Conservation (phyloP, 2,329 filamentous ascomycete species). For the Akanthomyces uredinophilus region DNA sequence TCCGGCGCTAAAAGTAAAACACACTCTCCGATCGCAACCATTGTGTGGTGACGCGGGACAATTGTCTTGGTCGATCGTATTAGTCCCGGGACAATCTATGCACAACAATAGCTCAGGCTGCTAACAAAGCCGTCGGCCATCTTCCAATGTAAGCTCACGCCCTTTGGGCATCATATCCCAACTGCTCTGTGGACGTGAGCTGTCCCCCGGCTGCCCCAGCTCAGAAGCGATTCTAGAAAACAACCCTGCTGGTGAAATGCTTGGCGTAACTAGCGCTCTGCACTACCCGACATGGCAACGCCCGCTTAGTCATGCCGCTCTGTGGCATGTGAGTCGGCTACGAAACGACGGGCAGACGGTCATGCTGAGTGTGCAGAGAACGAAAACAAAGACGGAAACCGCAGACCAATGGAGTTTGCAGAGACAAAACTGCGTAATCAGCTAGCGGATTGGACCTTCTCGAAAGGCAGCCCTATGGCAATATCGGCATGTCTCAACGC, state of each 20-base stretch:
- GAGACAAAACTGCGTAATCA: not conserved
- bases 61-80: not conserved
- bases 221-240: not conserved
- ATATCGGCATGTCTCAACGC: not conserved
- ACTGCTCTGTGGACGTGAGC: no score
- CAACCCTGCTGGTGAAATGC: not conserved
- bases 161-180: not conserved
- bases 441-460: not conserved
- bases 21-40: not conserved
- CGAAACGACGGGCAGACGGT: not conserved
- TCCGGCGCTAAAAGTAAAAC: not conserved
- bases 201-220: no score
- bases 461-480: not conserved
- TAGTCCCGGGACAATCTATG: not conserved
- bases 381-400: no score
- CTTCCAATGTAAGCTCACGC: not conserved
- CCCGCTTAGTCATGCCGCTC: not conserved
- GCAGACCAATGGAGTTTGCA: not conserved
- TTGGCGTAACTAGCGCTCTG: not conserved
- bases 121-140: not conserved
- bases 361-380: no score
- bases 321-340: not conserved
- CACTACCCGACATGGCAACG: not conserved
- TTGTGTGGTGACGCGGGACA: not conserved
- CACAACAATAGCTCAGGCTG: not conserved